A percentile compares a stretch with the other conserved stretches of the same genome.
These are phyloP conservation scores for Nicotiana undulata DNA, from an alignment of 257 asterid genomes.

Conservation along the genomic window DNA sequence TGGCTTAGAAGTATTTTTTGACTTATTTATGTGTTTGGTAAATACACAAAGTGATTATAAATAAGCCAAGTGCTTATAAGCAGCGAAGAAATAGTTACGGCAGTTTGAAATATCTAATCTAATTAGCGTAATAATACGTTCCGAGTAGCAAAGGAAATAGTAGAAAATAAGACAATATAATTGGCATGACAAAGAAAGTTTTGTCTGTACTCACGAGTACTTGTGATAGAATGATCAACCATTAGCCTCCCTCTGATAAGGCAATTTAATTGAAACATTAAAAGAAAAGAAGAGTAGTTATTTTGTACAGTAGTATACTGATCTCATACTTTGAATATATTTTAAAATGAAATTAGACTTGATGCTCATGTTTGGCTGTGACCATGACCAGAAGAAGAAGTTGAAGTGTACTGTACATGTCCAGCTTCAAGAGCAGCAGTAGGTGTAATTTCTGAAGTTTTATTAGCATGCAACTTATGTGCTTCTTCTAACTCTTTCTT, in stretches of 20 bases:
- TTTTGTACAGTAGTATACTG: neutral
- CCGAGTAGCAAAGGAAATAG: no score
- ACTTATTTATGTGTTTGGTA: no score
- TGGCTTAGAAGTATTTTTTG: no score
- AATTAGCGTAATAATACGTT: no score
- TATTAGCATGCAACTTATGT: conserved; percentile 3
- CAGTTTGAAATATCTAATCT: no score
- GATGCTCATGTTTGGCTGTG: neutral
- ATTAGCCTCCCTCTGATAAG: neutral
- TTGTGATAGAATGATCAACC: neutral
- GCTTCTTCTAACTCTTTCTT: conserved; percentile 14
- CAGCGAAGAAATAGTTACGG: no score
- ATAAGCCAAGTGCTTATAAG: no score
- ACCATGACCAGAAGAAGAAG: conserved; percentile 8
- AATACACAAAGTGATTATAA: no score
- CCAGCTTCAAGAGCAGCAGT: conserved; percentile 22
- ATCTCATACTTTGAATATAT: neutral
- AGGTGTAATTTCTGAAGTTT: conserved; percentile 15
- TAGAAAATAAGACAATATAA: neutral
- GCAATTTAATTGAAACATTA: neutral
- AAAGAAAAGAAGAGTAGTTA: neutral
- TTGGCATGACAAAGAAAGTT: neutral
- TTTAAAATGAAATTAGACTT: neutral
- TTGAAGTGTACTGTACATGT: neutral
- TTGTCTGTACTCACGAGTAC: neutral